Evolutionary conservation across 2,329 filamentous ascomycete genomes (phyloP).

Genomic region (Ascochyta lentis): DNA sequence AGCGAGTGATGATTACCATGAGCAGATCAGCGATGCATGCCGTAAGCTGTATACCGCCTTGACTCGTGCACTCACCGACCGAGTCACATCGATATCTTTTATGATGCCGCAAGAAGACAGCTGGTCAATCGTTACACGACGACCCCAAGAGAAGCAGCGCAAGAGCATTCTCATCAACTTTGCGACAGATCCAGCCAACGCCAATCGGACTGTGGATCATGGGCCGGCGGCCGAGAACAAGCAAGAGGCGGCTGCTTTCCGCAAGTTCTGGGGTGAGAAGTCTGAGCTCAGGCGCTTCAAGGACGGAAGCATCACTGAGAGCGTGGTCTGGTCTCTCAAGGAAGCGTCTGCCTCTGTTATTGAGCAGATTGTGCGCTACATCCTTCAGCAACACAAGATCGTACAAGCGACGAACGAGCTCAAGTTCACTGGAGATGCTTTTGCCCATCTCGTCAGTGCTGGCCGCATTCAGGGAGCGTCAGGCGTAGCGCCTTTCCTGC

Average conservation of each 20-base stretch:
- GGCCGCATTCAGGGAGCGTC: slow-evolving; percentile 44
- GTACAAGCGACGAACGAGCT: slow-evolving; percentile 59
- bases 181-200: slow-evolving; percentile 74
- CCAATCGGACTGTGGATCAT: slow-evolving; percentile 80
- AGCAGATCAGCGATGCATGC: slow-evolving; percentile 50
- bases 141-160: slow-evolving; percentile 30
- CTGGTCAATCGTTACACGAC: slow-evolving; percentile 48
- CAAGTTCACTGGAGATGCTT: slow-evolving; percentile 55
- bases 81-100: slow-evolving; percentile 68
- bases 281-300: slow-evolving; percentile 93
- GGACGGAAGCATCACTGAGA: slow-evolving; percentile 92
- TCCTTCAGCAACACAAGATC: slow-evolving; percentile 73
- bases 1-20: slow-evolving; percentile 32
- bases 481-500: slow-evolving; percentile 67
- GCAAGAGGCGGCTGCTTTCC: slow-evolving; percentile 79
- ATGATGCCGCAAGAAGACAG: slow-evolving; percentile 31
- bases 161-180: slow-evolving; percentile 68
- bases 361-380: slow-evolving; percentile 78
- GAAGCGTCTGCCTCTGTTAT: slow-evolving; percentile 69
- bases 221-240: slow-evolving; percentile 87
- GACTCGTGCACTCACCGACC: slow-evolving; percentile 74
- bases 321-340: slow-evolving; percentile 78
- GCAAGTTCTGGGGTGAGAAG: slow-evolving; percentile 93
- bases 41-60: slow-evolving; percentile 70
- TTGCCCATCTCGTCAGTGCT: slow-evolving; percentile 53